A percentile compares a stretch with the other conserved stretches of the same genome.
Evolutionary conservation across 345 rosid species (phyloP).

Genomic region (Pseudoturritis turrita): DNA sequence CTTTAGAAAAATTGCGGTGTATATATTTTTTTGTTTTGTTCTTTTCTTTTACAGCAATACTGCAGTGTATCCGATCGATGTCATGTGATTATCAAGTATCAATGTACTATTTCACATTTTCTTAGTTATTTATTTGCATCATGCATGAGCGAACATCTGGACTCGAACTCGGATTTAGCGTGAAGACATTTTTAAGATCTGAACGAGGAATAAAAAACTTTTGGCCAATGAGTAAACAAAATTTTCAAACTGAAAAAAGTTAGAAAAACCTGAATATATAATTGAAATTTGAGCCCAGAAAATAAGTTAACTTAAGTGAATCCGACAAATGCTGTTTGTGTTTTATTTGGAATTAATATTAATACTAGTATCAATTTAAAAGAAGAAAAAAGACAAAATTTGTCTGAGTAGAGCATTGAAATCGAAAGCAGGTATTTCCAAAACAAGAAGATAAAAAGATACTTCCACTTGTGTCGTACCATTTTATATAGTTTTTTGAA

Average conservation of each 20-base stretch:
- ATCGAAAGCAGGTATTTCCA: neutral
- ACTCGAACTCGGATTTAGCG: neutral
- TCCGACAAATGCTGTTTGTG: neutral
- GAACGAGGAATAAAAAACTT: neutral
- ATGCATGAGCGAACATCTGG: neutral
- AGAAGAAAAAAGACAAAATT: neutral
- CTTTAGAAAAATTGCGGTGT: too few relatives aligned
- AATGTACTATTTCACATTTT: neutral
- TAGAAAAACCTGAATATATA: neutral
- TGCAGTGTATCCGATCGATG: neutral
- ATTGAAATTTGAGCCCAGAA: neutral
- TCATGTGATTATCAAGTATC: neutral
- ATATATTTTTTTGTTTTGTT: too few relatives aligned
- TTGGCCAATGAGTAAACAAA: neutral
- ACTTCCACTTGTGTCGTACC: neutral
- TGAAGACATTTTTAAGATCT: slow-evolving; percentile 6
- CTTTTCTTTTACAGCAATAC: too few relatives aligned
- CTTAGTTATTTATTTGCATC: neutral
- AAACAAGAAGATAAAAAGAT: neutral
- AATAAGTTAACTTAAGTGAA: slow-evolving; percentile 3
- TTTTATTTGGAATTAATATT: neutral
- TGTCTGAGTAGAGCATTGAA: neutral
- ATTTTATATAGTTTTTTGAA: neutral
- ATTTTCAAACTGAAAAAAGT: neutral
- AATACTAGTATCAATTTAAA: too few relatives aligned